phyloP scores from a whole-genome alignment of 495 filamentous ascomycete species.

The Trichocladium antarcticum region DNA sequence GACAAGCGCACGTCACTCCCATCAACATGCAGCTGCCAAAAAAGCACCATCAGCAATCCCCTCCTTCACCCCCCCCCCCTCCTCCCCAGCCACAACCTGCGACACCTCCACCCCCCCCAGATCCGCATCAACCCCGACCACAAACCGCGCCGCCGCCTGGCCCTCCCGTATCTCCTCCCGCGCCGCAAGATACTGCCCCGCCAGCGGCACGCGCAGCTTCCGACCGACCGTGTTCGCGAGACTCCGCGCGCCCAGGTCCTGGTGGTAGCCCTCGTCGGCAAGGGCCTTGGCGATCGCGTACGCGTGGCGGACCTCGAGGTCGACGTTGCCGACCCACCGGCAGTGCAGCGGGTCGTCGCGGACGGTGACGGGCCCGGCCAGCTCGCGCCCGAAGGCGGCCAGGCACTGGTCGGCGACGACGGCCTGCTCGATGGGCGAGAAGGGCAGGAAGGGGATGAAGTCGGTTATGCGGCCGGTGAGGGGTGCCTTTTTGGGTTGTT shows the following conservation, averaged over 20 bases:
- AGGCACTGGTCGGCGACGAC: constrained; percentile 39
- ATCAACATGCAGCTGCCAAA: no score
- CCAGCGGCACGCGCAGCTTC: neutral
- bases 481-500: constrained; percentile 15
- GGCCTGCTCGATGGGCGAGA: constrained; percentile 33
- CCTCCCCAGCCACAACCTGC: no score
- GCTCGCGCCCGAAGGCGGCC: constrained; percentile 23
- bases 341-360: constrained; percentile 7
- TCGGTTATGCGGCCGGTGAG: constrained; percentile 34
- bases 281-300: constrained; percentile 28
- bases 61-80: no score
- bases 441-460: constrained; percentile 40
- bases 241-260: constrained; percentile 33
- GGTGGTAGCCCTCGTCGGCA: constrained; percentile 27
- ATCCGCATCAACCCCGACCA: neutral
- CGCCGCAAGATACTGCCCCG: neutral
- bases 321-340: constrained; percentile 28
- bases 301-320: constrained; percentile 26
- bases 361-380: constrained; percentile 25
- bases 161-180: neutral
- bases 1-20: no score
- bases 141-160: neutral
- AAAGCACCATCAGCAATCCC: no score
- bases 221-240: constrained; percentile 10
- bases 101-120: neutral